Conservation (phyloP, 139 green algal species). For the Chlamydomonas applanata region DNA sequence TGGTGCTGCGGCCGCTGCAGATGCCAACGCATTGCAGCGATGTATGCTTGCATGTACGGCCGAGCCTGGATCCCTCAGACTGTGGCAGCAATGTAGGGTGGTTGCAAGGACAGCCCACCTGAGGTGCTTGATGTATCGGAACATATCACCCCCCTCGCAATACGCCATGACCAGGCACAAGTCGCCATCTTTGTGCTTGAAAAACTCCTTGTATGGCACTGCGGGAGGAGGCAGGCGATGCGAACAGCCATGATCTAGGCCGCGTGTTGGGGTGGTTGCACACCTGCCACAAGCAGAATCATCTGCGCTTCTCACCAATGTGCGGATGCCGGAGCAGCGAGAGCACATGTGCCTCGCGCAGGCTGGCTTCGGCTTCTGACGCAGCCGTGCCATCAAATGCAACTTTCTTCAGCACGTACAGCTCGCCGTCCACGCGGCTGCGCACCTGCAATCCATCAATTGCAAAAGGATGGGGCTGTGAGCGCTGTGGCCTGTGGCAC, state of each 20-base stretch:
- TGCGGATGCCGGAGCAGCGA: constrained; percentile 36
- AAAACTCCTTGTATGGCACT: constrained; percentile 45
- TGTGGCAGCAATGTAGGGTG: no score
- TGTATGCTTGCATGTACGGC: constrained; percentile 1
- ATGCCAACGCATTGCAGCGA: no score
- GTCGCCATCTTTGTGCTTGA: constrained; percentile 39
- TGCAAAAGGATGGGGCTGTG: background rate
- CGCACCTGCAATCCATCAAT: background rate
- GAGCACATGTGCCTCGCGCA: constrained; percentile 33
- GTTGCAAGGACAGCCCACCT: constrained; percentile 16
- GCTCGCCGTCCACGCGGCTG: constrained; percentile 11
- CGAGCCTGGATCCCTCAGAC: no score
- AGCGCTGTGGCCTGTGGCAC: background rate
- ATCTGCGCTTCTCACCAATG: constrained; percentile 12
- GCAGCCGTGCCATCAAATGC: constrained; percentile 25
- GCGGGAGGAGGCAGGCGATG: background rate
- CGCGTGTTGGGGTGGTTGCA: constrained; percentile 3
- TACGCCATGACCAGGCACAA: constrained; percentile 47
- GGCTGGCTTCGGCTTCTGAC: constrained; percentile 24
- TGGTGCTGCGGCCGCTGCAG: no score
- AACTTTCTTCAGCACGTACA: constrained; percentile 39
- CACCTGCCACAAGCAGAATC: no score
- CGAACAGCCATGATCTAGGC: background rate
- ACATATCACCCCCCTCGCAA: constrained; percentile 44
- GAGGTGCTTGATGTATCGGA: constrained; percentile 26